Percentiles rank a stretch among this genome's conserved stretches.
These are phyloP conservation scores for Penicillium sp. DNA, from an alignment of 2,329 filamentous ascomycete genomes.

Conservation along the genomic window DNA sequence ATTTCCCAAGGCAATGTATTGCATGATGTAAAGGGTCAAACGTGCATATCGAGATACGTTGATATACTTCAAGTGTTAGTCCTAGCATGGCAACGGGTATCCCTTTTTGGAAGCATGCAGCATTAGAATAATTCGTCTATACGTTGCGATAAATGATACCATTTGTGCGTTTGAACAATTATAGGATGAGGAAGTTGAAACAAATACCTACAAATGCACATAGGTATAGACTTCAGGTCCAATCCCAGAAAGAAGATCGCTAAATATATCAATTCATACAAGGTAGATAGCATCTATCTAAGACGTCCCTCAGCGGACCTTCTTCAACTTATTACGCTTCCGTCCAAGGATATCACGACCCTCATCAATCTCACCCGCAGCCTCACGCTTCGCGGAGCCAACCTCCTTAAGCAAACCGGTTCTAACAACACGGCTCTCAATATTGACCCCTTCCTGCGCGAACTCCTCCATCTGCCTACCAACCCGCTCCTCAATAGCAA, in stretches of 20 bases:
- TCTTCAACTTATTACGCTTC: constrained; percentile 51
- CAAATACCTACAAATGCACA: too few species aligned
- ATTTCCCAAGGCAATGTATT: neutral
- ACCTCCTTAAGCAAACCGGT: constrained; percentile 80
- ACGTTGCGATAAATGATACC: constrained; percentile 23
- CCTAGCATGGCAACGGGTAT: neutral
- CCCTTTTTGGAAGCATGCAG: constrained; percentile 10
- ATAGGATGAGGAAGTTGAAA: too few species aligned
- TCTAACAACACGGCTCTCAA: constrained; percentile 84
- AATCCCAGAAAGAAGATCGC: neutral
- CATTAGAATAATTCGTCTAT: constrained; percentile 11
- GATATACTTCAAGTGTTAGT: neutral
- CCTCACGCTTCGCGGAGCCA: constrained; percentile 93
- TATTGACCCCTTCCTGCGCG: constrained; percentile 84
- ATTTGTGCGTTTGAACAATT: constrained; percentile 9
- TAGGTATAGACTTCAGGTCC: neutral
- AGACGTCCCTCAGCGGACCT: constrained; percentile 30
- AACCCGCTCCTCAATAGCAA: constrained; percentile 84
- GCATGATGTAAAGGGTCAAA: neutral
- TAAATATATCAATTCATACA: constrained; percentile 9
- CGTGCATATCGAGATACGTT: neutral
- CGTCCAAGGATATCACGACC: constrained; percentile 89
- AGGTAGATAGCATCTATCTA: neutral
- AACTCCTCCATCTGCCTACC: constrained; percentile 75
- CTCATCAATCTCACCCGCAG: constrained; percentile 85